A percentile compares a stretch with the other conserved stretches of the same genome.
These are phyloP conservation scores for Linderina pennispora DNA, from an alignment of 192 early-diverging fungal species.

Conservation along the genomic window DNA sequence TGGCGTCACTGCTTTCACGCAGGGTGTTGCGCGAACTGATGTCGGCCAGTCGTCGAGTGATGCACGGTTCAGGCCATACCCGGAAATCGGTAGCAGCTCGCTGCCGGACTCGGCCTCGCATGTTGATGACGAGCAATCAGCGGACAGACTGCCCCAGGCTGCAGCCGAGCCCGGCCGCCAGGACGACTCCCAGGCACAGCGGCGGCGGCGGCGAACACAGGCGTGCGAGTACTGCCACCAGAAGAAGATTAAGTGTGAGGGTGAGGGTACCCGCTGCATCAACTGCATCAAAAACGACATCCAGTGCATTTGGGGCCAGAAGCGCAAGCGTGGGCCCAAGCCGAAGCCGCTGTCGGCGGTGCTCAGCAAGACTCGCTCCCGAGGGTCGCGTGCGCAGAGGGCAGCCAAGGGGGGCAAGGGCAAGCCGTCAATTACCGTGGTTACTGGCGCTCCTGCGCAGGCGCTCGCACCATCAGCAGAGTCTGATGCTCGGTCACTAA, in stretches of 20 bases:
- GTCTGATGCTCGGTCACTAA: no score
- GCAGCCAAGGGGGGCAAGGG: slow-evolving; percentile 1
- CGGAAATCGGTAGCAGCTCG: slow-evolving; percentile 38
- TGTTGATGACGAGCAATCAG: no score
- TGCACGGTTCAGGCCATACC: slow-evolving; percentile 36
- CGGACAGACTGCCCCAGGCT: no score
- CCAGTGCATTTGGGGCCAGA: slow-evolving; percentile 39
- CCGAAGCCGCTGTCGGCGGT: slow-evolving; percentile 12
- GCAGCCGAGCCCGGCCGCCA: no score
- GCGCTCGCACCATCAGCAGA: no score
- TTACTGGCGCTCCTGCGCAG: neutral
- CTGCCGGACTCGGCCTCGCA: no score
- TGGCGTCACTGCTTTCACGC: no score
- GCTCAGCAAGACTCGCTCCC: neutral
- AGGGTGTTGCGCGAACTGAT: no score
- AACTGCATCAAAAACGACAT: slow-evolving; percentile 47
- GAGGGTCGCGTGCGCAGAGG: no score
- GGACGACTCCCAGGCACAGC: no score
- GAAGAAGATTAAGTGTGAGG: slow-evolving; percentile 47
- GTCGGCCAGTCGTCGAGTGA: slow-evolving; percentile 1
- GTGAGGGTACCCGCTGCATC: slow-evolving; percentile 32
- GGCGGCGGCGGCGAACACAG: slow-evolving; percentile 40
- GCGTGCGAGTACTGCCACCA: slow-evolving; percentile 46
- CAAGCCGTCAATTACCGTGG: neutral
- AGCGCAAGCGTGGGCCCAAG: slow-evolving; percentile 46